A percentile compares a stretch with the other conserved stretches of the same genome.
Conservation (phyloP, 768 basidiomycete species). For the Hirschioporus abietinus region DNA sequence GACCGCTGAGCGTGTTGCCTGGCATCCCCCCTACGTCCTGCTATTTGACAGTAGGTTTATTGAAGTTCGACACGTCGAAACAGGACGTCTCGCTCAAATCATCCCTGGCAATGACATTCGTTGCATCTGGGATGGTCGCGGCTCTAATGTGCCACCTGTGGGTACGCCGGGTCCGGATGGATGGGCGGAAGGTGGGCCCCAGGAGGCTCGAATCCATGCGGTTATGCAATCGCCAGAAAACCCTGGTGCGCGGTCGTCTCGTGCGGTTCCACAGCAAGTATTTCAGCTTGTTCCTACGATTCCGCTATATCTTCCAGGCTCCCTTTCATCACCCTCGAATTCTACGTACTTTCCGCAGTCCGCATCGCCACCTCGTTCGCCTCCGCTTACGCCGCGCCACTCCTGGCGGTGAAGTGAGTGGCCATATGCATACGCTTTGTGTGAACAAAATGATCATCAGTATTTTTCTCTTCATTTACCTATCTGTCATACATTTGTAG, state of each 20-base stretch:
- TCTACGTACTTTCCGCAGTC: slow-evolving; percentile 48
- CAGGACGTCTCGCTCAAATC: slow-evolving; percentile 76
- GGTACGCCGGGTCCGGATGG: slow-evolving; percentile 40
- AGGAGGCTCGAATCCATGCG: slow-evolving; percentile 82
- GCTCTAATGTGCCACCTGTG: slow-evolving; percentile 24
- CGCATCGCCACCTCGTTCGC: slow-evolving; percentile 52
- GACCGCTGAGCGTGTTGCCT: slow-evolving; percentile 79
- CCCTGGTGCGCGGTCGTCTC: slow-evolving; percentile 32
- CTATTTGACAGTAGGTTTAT: slow-evolving; percentile 88
- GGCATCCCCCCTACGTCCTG: slow-evolving; percentile 84
- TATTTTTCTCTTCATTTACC: background rate
- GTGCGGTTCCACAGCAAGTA: slow-evolving; percentile 63
- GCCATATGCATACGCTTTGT: background rate
- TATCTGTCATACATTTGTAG: background rate
- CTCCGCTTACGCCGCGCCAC: slow-evolving; percentile 31
- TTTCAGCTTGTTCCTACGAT: slow-evolving; percentile 72
- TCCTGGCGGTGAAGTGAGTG: slow-evolving; percentile 16
- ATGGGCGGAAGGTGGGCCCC: slow-evolving; percentile 46
- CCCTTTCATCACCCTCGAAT: slow-evolving; percentile 49
- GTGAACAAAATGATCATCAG: background rate
- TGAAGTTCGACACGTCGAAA: slow-evolving; percentile 81
- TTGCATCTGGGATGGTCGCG: slow-evolving; percentile 87
- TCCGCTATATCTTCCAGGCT: slow-evolving; percentile 57
- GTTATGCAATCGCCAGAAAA: slow-evolving; percentile 63
- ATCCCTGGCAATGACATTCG: slow-evolving; percentile 76